Percentiles rank a stretch among this genome's conserved stretches.
phyloP scores from a whole-genome alignment of 164 flowering plant genomes.

The Umbellularia californica region DNA sequence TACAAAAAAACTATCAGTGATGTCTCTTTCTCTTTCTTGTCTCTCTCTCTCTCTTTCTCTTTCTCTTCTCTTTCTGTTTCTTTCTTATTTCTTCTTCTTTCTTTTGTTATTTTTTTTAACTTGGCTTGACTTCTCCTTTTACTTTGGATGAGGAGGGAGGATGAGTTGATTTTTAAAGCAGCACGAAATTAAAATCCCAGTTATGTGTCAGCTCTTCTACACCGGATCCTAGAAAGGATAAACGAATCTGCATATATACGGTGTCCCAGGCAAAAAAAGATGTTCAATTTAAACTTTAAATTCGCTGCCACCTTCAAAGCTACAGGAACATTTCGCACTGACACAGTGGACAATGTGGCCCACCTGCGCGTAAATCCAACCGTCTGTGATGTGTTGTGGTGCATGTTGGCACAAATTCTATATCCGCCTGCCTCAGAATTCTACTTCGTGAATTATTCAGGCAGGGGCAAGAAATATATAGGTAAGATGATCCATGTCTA shows the following conservation, averaged over 20 bases:
- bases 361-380: too few relatives aligned
- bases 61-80: not conserved
- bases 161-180: not conserved
- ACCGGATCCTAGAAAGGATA: slow-evolving; percentile 6
- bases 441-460: too few relatives aligned
- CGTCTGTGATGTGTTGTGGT: too few relatives aligned
- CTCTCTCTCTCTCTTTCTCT: not conserved
- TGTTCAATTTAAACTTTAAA: not conserved
- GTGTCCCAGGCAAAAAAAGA: not conserved
- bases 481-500: too few relatives aligned
- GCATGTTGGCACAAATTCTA: too few relatives aligned
- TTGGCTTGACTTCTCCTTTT: not conserved
- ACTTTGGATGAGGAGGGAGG: not conserved
- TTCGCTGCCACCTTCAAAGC: too few relatives aligned
- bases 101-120: not conserved
- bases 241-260: not conserved
- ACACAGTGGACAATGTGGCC: too few relatives aligned
- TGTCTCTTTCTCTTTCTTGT: slow-evolving; percentile 2
- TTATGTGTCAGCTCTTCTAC: not conserved
- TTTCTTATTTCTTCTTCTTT: not conserved
- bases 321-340: too few relatives aligned
- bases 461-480: too few relatives aligned
- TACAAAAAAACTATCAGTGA: slow-evolving; percentile 5
- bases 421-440: too few relatives aligned
- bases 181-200: not conserved